phyloP scores from a whole-genome alignment of 2,329 filamentous ascomycete species.

The Ceratocystis cubensis region DNA sequence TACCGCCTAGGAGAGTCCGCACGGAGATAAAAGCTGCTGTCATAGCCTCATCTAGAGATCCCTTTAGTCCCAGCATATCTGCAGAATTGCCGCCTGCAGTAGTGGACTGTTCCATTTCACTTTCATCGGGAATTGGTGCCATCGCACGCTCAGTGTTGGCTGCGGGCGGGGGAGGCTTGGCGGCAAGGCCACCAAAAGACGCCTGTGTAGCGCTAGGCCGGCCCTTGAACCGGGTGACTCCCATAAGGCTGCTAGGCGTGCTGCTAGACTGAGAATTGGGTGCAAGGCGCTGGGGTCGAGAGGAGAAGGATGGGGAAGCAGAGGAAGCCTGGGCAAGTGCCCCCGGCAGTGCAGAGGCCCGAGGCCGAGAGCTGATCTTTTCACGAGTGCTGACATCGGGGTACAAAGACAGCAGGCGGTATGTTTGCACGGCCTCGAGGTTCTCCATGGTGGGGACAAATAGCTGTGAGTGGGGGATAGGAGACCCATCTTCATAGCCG shows the following conservation, averaged over 20 bases:
- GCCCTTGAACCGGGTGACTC: constrained; percentile 18
- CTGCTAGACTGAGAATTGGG: not conserved
- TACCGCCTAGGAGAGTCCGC: constrained; percentile 46
- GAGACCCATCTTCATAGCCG: too few species aligned
- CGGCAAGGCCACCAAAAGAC: constrained; percentile 13
- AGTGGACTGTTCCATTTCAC: not conserved
- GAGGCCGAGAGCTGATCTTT: constrained; percentile 3
- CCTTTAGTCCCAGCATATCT: constrained; percentile 2
- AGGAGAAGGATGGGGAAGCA: not conserved
- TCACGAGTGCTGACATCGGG: constrained; percentile 13
- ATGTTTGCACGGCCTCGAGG: constrained; percentile 19
- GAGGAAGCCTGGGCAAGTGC: not conserved
- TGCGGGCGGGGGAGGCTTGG: constrained; percentile 8
- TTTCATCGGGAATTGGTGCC: constrained; percentile 16
- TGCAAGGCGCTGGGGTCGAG: not conserved
- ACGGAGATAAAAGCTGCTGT: constrained; percentile 47
- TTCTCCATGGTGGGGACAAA: constrained; percentile 17
- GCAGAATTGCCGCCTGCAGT: not conserved
- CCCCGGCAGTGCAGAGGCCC: not conserved
- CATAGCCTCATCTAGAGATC: constrained; percentile 26
- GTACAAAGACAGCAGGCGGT: constrained; percentile 15
- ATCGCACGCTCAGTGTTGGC: constrained; percentile 20
- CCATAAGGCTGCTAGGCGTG: constrained; percentile 4
- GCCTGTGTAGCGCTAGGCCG: constrained; percentile 15
- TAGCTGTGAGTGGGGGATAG: not conserved